Conservation (phyloP, 306 rosid genomes). For the Pyrus pyrifolia region DNA sequence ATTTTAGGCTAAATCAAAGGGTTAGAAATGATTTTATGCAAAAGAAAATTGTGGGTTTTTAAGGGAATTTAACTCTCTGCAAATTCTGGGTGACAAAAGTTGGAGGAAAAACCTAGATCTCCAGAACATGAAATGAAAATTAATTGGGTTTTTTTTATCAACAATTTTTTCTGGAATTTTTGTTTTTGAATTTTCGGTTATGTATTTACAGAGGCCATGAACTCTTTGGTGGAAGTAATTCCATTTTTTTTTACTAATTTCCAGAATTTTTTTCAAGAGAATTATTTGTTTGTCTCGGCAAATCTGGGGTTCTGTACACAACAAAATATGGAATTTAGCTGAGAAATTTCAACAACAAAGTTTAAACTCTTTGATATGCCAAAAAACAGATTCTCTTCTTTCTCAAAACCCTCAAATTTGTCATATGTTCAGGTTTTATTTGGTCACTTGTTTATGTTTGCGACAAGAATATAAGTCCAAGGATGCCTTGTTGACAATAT, state of each 20-base stretch:
- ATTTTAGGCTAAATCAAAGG: neutral
- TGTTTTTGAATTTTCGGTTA: neutral
- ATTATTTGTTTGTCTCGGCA: neutral
- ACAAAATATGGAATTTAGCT: neutral
- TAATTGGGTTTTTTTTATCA: neutral
- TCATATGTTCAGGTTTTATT: conserved; percentile 1
- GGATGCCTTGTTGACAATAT: neutral
- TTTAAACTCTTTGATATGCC: neutral
- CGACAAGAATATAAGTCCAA: neutral
- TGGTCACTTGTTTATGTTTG: conserved; percentile 8
- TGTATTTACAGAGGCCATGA: neutral
- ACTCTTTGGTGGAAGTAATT: neutral
- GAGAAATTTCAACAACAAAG: neutral
- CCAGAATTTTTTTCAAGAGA: neutral
- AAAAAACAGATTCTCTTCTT: neutral
- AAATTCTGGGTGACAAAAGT: neutral
- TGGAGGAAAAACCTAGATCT: neutral
- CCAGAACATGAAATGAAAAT: neutral
- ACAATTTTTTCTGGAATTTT: neutral
- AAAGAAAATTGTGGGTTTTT: neutral
- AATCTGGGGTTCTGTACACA: conserved; percentile 11
- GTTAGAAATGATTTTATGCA: neutral
- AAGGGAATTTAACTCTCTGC: neutral
- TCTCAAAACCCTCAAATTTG: neutral
- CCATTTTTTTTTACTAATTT: neutral